Evolutionary conservation across 495 filamentous ascomycete genomes (phyloP), one percentile per base, ranked within the genome.

Genomic region (Hyaloscypha hepaticicola): DNA sequence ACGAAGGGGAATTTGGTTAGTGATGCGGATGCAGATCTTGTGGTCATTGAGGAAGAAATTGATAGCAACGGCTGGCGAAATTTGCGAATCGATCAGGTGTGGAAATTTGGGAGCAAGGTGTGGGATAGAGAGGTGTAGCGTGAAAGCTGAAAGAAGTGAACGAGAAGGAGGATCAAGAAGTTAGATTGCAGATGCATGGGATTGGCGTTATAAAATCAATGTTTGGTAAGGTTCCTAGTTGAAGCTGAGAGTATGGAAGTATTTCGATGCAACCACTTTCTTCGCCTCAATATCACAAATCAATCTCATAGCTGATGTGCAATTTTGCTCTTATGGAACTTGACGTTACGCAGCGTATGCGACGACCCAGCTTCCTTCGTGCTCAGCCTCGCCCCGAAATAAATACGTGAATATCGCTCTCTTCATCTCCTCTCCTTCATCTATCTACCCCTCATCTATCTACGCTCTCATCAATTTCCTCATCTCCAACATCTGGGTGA

Each of bases 21-120:
- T 33, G 90, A 86, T 22, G 88, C 89, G 3, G 91, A 96, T 80
- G 91, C 91, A 1, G 91, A 96, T 76, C 71, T 96, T 61, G 84
- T 93, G 26, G 81, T 94, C 1, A 72, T 94, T 60, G 83, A 82
- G 11, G 85, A 89, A 70, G 76, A 72, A 33, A 71, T 73, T 8
- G 80, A 82, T 66, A 72, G 64, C 9, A 66, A 38, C 22, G 79
- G 75, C 66, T 77, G 59, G 74, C 74, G 70, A 65, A 74, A 79
- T n/a, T 74, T 93, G 71, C 79, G 75, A 45, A 80, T 93, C 8
- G 87, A 89, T 65, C 82, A 91, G 72, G 89, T 91, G 28, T 93
- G 88, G 88, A 93, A 93, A 75, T 87, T 89, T 71, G 90, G 90
- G 22, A 52, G 2, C 9, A 69, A 66, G 58, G 66, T 72, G 19